Conservation (phyloP, 1,139 yeast genomes). For the Lodderomyces margitis region DNA sequence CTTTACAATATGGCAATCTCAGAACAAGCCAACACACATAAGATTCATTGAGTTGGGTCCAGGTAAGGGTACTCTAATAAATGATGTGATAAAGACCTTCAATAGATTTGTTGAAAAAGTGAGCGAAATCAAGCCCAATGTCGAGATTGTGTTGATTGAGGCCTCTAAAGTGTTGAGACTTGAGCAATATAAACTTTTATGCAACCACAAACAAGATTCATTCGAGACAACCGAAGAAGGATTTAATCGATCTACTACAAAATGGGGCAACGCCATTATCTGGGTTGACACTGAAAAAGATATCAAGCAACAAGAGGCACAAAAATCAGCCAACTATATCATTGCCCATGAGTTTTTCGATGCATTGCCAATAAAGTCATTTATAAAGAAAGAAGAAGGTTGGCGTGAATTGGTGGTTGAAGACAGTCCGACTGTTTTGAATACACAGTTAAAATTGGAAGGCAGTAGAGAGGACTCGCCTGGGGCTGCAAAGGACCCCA, state of each 20-base stretch:
- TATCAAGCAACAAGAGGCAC: constrained; percentile 30
- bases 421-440: constrained; percentile 42
- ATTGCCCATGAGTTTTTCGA: constrained; percentile 88
- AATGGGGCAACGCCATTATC: constrained; percentile 52
- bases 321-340: constrained; percentile 53
- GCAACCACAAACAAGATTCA: constrained; percentile 28
- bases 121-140: constrained; percentile 17
- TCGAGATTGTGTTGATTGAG: constrained; percentile 62
- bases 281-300: constrained; percentile 77
- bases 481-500: constrained; percentile 1
- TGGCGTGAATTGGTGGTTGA: constrained; percentile 82
- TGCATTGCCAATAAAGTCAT: constrained; percentile 78
- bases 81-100: constrained; percentile 55
- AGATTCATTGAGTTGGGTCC: constrained; percentile 86
- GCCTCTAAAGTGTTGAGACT: constrained; percentile 65
- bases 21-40: constrained; percentile 47
- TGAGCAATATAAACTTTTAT: constrained; percentile 54
- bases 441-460: constrained; percentile 33
- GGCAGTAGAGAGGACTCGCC: constrained; percentile 8
- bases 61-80: constrained; percentile 78
- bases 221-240: constrained; percentile 29
- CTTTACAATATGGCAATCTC: constrained; percentile 58
- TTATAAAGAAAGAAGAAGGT: constrained; percentile 57
- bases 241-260: constrained; percentile 40
- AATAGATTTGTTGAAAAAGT: constrained; percentile 37